A percentile compares a stretch with the other conserved stretches of the same genome.
Conservation (phyloP, 2,329 filamentous ascomycete genomes). For the Penicillium olsonii region DNA sequence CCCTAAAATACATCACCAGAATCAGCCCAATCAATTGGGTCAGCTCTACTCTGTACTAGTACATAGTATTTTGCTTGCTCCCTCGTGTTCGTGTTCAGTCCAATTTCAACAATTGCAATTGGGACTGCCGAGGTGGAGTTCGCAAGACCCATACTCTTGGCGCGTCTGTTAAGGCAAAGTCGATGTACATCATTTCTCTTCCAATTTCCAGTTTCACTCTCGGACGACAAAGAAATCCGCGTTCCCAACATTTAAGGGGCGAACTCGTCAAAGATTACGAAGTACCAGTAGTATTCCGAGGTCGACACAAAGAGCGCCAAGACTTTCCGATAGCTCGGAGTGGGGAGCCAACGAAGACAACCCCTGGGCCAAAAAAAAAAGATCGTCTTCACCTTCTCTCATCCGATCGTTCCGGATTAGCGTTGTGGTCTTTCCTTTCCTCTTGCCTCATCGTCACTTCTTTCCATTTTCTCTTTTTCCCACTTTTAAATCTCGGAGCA, state of each 20-base stretch:
- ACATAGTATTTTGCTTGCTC: too few species aligned
- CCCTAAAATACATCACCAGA: background rate
- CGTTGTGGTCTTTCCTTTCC: background rate
- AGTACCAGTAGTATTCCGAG: too few species aligned
- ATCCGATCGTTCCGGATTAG: slow-evolving; percentile 6
- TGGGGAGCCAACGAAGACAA: slow-evolving; percentile 1
- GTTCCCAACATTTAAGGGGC: too few species aligned
- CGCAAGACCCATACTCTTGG: background rate
- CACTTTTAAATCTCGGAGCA: background rate
- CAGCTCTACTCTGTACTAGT: too few species aligned
- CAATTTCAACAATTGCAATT: background rate
- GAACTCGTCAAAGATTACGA: too few species aligned
- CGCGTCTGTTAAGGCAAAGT: background rate
- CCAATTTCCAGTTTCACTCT: too few species aligned
- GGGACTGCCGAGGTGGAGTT: background rate
- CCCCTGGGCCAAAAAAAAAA: slow-evolving; percentile 7
- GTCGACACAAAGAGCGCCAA: slow-evolving; percentile 1
- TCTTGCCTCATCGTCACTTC: background rate
- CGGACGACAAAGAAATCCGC: too few species aligned
- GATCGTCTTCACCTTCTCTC: slow-evolving; percentile 4
- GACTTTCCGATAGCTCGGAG: slow-evolving; percentile 5
- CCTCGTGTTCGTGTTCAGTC: too few species aligned
- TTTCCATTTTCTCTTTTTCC: background rate
- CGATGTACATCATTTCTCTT: too few species aligned
- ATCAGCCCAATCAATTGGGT: background rate